Percentiles rank a stretch among this genome's conserved stretches.
phyloP scores from a whole-genome alignment of 345 rosid genomes.

The Orychophragmus violaceus region DNA sequence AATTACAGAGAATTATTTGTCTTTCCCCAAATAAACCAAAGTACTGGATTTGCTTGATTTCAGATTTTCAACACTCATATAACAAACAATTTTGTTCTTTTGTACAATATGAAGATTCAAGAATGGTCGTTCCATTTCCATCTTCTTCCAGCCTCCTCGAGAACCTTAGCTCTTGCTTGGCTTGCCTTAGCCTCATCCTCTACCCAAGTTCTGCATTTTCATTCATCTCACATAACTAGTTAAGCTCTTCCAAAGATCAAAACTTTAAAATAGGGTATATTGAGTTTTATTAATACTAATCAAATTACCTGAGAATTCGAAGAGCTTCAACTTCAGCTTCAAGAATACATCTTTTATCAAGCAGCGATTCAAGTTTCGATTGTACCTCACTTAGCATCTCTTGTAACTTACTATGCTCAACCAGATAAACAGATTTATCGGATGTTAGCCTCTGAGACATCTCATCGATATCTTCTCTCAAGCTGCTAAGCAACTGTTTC shows the following conservation, averaged over 20 bases:
- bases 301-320: conserved; percentile 64
- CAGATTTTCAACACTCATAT: neutral
- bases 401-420: conserved; percentile 44
- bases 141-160: conserved; percentile 74
- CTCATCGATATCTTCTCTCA: conserved; percentile 64
- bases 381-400: conserved; percentile 38
- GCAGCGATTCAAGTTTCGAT: conserved; percentile 42
- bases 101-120: conserved; percentile 14
- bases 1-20: neutral
- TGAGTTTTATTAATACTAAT: neutral
- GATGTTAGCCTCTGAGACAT: conserved; percentile 62
- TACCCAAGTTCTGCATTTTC: conserved; percentile 70
- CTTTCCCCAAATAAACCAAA: neutral
- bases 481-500: conserved; percentile 53
- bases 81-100: neutral
- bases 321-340: conserved; percentile 83
- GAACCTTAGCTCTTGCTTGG: conserved; percentile 81
- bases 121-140: conserved; percentile 72
- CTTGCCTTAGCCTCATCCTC: conserved; percentile 91
- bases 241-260: neutral
- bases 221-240: neutral
- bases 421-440: conserved; percentile 43
- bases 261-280: neutral
- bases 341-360: conserved; percentile 59
- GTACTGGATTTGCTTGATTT: neutral